Percentiles rank a stretch among this genome's conserved stretches.
phyloP scores from a whole-genome alignment of 129 eudicot genomes.

The Pseudognaphalium luteoalbum region DNA sequence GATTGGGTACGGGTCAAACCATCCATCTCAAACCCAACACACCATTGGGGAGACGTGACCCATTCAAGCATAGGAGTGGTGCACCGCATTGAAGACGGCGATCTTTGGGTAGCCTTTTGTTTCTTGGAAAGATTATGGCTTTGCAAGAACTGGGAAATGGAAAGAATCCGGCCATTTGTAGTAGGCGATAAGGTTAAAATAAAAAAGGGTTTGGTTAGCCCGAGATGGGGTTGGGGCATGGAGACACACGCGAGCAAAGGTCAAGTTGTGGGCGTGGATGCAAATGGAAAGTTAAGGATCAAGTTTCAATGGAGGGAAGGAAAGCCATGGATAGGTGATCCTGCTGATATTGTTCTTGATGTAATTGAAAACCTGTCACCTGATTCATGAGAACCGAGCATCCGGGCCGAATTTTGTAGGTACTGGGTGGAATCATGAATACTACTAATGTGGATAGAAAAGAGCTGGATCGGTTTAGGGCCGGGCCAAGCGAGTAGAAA shows the following conservation, averaged over 20 bases:
- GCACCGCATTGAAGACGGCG: slow-evolving; percentile 79
- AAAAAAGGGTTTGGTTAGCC: slow-evolving; percentile 63
- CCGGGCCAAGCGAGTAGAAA: slow-evolving; percentile 18
- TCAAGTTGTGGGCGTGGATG: slow-evolving; percentile 90
- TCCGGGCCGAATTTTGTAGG: slow-evolving; percentile 37
- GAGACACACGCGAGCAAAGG: slow-evolving; percentile 94
- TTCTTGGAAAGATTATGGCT: slow-evolving; percentile 86
- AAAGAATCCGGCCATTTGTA: slow-evolving; percentile 55
- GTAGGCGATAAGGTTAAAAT: slow-evolving; percentile 79
- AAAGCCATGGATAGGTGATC: slow-evolving; percentile 94
- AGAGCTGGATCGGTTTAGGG: slow-evolving; percentile 14
- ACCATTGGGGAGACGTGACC: slow-evolving; percentile 86
- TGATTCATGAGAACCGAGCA: slow-evolving; percentile 19
- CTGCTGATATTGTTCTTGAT: slow-evolving; percentile 82
- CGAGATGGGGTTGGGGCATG: slow-evolving; percentile 99
- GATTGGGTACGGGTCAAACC: slow-evolving; percentile 85
- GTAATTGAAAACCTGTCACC: slow-evolving; percentile 34
- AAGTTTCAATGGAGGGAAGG: slow-evolving; percentile 95
- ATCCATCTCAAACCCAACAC: slow-evolving; percentile 60
- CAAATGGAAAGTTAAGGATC: slow-evolving; percentile 89
- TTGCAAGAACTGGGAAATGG: slow-evolving; percentile 79
- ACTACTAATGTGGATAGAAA: slow-evolving; percentile 26
- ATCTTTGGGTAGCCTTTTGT: slow-evolving; percentile 92
- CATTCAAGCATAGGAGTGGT: slow-evolving; percentile 86
- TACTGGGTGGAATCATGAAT: slow-evolving; percentile 17